Percentiles rank a stretch among this genome's conserved stretches.
phyloP scores from a whole-genome alignment of 768 basidiomycete genomes.

The Pleurotus pulmonarius region DNA sequence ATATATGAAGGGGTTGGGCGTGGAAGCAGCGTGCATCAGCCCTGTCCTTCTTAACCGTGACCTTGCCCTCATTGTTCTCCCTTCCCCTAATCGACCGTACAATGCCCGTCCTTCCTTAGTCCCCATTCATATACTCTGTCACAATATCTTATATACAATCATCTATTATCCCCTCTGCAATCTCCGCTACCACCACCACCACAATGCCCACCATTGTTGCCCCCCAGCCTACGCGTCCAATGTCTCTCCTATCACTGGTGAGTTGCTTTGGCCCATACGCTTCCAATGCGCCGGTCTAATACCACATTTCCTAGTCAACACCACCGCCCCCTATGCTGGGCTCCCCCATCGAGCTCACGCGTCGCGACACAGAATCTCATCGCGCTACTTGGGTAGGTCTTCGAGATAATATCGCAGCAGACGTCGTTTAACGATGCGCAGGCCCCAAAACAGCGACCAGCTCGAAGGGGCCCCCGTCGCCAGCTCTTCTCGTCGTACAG shows the following conservation, averaged over 20 bases:
- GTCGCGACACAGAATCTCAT: background rate
- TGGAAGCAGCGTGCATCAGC: background rate
- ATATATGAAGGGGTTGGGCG: conserved; percentile 2
- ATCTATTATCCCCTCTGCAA: conserved; percentile 22
- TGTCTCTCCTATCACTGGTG: background rate
- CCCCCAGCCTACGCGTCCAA: conserved; percentile 18
- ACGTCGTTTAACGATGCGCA: conserved; percentile 15
- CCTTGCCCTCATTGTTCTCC: conserved; percentile 10
- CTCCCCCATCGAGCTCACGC: background rate
- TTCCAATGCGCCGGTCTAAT: background rate
- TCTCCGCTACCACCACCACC: background rate
- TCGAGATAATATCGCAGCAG: conserved; percentile 12
- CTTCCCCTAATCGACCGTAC: background rate
- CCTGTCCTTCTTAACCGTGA: conserved; percentile 7
- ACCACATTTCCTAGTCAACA: conserved; percentile 10
- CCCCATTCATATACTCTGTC: conserved; percentile 22
- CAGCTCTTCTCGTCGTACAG: background rate
- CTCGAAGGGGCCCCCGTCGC: conserved; percentile 18
- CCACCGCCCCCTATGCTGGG: background rate
- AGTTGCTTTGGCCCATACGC: background rate
- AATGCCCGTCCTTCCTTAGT: conserved; percentile 12
- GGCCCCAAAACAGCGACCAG: background rate
- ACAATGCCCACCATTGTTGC: conserved; percentile 40
- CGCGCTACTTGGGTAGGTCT: conserved; percentile 10
- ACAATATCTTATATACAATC: conserved; percentile 21